These are phyloP conservation scores for Candida caryicola DNA, from an alignment of 805 yeast genomes.

Conservation along the genomic window DNA sequence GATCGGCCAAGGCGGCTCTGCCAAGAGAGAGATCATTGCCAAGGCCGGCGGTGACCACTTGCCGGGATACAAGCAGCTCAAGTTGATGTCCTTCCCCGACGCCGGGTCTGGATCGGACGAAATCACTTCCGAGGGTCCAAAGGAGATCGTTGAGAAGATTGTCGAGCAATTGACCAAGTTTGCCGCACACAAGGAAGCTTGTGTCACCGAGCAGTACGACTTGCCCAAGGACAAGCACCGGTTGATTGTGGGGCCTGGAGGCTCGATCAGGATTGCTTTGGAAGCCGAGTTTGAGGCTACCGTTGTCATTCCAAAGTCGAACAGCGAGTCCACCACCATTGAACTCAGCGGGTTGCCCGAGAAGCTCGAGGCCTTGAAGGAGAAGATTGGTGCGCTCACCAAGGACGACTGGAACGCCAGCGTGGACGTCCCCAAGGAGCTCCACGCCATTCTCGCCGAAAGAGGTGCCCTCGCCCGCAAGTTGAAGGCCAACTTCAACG, in stretches of 20 bases:
- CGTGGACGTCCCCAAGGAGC: conserved; percentile 54
- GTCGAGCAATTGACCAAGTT: conserved; percentile 59
- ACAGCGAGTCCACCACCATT: conserved; percentile 49
- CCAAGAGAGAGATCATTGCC: conserved; percentile 66
- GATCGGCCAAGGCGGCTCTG: conserved; percentile 77
- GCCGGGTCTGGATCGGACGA: conserved; percentile 56
- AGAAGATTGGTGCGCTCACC: conserved; percentile 57
- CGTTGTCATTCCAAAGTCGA: conserved; percentile 64
- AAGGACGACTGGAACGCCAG: conserved; percentile 55
- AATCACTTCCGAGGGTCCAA: conserved; percentile 72
- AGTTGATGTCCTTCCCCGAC: conserved; percentile 67
- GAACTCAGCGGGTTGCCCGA: conserved; percentile 66
- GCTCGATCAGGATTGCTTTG: conserved; percentile 66
- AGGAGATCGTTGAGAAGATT: conserved; percentile 65
- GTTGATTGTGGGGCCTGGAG: conserved; percentile 77
- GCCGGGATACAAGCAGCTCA: conserved; percentile 45
- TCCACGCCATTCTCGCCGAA: conserved; percentile 62
- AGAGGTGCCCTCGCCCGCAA: conserved; percentile 61
- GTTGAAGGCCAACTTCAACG: conserved; percentile 50
- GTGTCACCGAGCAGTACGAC: conserved; percentile 48
- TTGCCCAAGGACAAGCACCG: conserved; percentile 75
- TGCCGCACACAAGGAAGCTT: conserved; percentile 61
- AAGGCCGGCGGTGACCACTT: conserved; percentile 67
- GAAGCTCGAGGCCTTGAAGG: conserved; percentile 59
- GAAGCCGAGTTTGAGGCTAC: conserved; percentile 67